phyloP scores from a whole-genome alignment of 352 stramenopile species.

The Globisporangium iwayamae region DNA sequence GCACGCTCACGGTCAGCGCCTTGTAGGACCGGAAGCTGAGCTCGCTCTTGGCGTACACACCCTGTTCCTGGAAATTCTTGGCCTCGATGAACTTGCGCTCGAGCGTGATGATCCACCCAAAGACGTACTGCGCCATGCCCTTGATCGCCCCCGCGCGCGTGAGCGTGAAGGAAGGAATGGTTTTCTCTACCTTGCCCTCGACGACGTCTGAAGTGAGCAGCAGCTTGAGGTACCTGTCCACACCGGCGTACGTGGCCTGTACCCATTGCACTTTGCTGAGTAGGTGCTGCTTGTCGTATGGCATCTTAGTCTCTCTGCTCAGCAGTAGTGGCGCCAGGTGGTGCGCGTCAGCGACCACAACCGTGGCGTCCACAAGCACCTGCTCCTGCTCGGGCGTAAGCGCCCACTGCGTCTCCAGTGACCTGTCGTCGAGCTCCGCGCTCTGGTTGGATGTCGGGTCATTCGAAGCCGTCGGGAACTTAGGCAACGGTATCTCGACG shows the following conservation, averaged over 20 bases:
- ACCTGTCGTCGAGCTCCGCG: background rate
- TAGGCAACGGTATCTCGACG: slow-evolving; percentile 26
- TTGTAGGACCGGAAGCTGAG: slow-evolving; percentile 38
- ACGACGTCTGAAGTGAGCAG: background rate
- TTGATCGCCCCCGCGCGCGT: slow-evolving; percentile 49
- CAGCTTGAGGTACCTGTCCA: slow-evolving; percentile 43
- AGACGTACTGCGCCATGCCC: slow-evolving; percentile 28
- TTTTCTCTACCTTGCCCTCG: slow-evolving; percentile 10
- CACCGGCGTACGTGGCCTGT: slow-evolving; percentile 48
- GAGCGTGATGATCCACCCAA: slow-evolving; percentile 23
- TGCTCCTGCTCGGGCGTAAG: slow-evolving; percentile 28
- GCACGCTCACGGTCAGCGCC: slow-evolving; percentile 47
- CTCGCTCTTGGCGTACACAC: slow-evolving; percentile 29
- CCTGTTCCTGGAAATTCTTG: slow-evolving; percentile 26
- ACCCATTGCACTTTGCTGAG: slow-evolving; percentile 49
- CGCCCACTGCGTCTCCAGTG: slow-evolving; percentile 21
- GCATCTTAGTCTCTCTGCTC: slow-evolving; percentile 28
- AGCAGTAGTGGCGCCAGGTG: slow-evolving; percentile 33
- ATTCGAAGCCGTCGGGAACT: background rate
- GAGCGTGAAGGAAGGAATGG: slow-evolving; percentile 29
- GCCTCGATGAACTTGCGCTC: slow-evolving; percentile 37
- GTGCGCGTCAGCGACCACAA: slow-evolving; percentile 33
- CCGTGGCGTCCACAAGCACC: slow-evolving; percentile 24
- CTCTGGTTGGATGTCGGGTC: slow-evolving; percentile 4
- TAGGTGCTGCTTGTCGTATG: slow-evolving; percentile 30